A percentile compares a stretch with the other conserved stretches of the same genome.
Conservation (phyloP, 306 rosid species). For the Trichosanthes cucumerina region DNA sequence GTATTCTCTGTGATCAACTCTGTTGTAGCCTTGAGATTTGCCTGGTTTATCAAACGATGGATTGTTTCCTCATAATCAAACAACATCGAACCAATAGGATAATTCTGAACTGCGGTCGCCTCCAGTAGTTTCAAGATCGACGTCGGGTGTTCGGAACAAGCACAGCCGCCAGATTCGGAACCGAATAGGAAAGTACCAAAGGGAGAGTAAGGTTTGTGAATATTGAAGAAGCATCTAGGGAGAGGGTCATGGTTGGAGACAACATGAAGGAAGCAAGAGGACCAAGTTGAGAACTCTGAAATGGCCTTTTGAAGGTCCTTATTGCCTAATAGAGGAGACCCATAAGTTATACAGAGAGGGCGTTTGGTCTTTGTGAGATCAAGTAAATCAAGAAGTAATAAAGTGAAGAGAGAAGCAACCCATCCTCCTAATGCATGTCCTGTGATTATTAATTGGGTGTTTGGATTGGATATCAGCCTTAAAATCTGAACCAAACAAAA, state of each 20-base stretch:
- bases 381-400: constrained; percentile 31
- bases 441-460: constrained; percentile 30
- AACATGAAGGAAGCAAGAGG: constrained; percentile 57
- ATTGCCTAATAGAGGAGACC: constrained; percentile 58
- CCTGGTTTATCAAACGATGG: constrained; percentile 12
- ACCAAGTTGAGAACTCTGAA: constrained; percentile 35
- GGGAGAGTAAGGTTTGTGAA: constrained; percentile 21
- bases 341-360: constrained; percentile 72
- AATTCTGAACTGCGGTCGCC: background rate
- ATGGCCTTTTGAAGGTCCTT: constrained; percentile 23
- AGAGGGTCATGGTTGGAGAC: constrained; percentile 37
- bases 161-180: constrained; percentile 16
- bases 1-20: background rate
- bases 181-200: constrained; percentile 63
- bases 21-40: constrained; percentile 9
- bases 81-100: background rate
- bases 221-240: constrained; percentile 14
- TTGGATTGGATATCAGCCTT: background rate
- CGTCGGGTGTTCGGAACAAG: constrained; percentile 40
- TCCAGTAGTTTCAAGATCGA: constrained; percentile 20
- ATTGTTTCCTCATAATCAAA: constrained; percentile 29
- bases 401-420: constrained; percentile 62
- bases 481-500: constrained; percentile 15
- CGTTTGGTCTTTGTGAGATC: constrained; percentile 21
- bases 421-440: constrained; percentile 58